Base-by-base conservation (phyloP, 768 basidiomycete genomes). In the Lactarius tabidus region DNA sequence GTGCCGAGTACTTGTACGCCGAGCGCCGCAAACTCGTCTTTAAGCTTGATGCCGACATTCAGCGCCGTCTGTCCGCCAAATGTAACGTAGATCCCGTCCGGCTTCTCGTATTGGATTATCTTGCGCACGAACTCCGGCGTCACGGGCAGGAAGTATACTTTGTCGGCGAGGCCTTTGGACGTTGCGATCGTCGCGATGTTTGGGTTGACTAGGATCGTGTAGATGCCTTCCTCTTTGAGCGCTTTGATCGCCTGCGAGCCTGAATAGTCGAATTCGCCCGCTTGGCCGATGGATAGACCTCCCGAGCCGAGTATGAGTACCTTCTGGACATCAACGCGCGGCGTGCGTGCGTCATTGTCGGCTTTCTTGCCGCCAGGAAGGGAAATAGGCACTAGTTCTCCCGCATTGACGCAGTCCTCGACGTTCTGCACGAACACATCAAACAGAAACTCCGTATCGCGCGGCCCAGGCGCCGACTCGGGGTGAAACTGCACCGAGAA, bases 401-500 rank as follows among this genome's bases (percentile, higher is more conserved):
- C 82, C 0, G 86, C 87, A 23, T 77, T 76, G 52, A 81, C 84
- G 74, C 88, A 92, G 69, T 93, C 90, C 48, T 83, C 77, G 72
- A 98, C 83, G 72, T 90, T 91, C 75, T 89, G 85, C 72, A 98
- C 85, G 84, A 99, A 99, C 36, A 95, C 94, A 66, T 98, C 95
- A 75, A 99, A 99, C 66, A 99, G 82, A 79, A 98, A 99, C 76
- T 98, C 97, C 59, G 97, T 99, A 74, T 99, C 97, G 62, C 95
- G 86, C 26, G 97, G 97, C 29, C 97, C 97, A 14, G 95, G 95
- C 2, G 91, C 93, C 35, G 92, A 93, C 76, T 99, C 97, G 28
- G 97, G 97, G 75, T 99, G 97, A 83, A 99, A 99, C 75, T 99
- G 97, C 23, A 98, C 96, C 26, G 96, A 98, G 77, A 99, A 98